Evolutionary conservation across 768 basidiomycete species (phyloP).

Genomic region (Lepiota brunneoincarnata): DNA sequence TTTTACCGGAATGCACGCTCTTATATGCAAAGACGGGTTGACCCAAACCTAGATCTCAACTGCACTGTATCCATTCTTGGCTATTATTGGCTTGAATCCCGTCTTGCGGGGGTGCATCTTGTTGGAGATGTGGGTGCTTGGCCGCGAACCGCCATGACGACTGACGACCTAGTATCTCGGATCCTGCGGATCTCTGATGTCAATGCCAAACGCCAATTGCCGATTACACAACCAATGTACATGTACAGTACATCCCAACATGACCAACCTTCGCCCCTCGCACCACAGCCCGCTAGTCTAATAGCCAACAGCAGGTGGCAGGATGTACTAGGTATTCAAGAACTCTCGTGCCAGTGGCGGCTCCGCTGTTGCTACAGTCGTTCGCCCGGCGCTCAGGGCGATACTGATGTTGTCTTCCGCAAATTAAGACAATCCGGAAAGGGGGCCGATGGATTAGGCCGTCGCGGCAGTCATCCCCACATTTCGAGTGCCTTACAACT

Average conservation of each 20-base stretch:
- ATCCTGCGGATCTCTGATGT: constrained; percentile 8
- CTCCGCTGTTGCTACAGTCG: no score
- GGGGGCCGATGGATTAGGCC: no score
- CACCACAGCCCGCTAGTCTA: no score
- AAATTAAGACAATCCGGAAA: no score
- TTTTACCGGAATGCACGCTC: not conserved
- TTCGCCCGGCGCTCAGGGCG: no score
- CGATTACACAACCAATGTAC: not conserved
- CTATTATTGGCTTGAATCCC: not conserved
- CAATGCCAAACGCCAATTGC: not conserved
- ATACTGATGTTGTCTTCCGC: no score
- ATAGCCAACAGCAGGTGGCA: no score
- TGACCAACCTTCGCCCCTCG: no score
- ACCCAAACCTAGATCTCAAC: not conserved
- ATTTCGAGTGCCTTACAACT: not conserved
- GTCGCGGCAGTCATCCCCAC: not conserved
- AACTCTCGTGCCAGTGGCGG: no score
- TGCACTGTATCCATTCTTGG: not conserved
- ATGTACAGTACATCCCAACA: no score
- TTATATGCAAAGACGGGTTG: not conserved
- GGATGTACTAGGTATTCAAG: no score
- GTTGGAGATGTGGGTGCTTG: constrained; percentile 7
- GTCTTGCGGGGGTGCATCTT: constrained; percentile 3
- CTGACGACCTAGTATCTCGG: not conserved
- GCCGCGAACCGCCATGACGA: not conserved